Percentiles rank a stretch among this genome's conserved stretches.
These are phyloP conservation scores for Hypoxylon sp. DNA, from an alignment of 2,329 filamentous ascomycete species.

Conservation along the genomic window DNA sequence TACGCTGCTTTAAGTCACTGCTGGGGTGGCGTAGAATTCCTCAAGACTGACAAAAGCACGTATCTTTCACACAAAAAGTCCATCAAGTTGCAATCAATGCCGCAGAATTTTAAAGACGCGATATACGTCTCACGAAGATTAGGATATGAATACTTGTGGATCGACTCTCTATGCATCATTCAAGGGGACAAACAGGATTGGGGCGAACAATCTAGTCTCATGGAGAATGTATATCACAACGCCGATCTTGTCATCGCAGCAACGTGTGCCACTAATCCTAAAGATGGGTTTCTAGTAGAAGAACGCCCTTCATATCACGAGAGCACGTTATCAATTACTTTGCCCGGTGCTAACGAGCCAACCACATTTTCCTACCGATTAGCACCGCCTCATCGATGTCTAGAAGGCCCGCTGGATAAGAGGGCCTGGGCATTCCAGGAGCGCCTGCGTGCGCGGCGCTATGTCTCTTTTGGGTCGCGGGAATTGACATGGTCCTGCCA, in stretches of 20 bases:
- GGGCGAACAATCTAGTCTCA: constrained; percentile 2
- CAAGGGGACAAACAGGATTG: constrained; percentile 9
- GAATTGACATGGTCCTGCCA: constrained; percentile 12
- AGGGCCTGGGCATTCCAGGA: constrained; percentile 10
- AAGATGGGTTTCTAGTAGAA: constrained; percentile 5
- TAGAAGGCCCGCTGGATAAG: background rate
- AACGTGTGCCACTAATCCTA: background rate
- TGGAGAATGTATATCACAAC: background rate
- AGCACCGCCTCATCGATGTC: background rate
- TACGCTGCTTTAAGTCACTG: constrained; percentile 10
- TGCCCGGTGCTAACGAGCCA: background rate
- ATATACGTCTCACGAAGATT: constrained; percentile 1
- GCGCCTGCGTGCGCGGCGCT: constrained; percentile 7
- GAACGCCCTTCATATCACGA: constrained; percentile 2
- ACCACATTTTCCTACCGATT: constrained; percentile 3
- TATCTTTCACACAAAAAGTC: constrained; percentile 1
- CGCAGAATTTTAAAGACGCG: constrained; percentile 9
- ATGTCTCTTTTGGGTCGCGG: background rate
- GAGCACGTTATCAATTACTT: background rate
- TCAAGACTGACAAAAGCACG: constrained; percentile 1
- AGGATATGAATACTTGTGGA: constrained; percentile 13
- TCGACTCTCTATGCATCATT: constrained; percentile 8
- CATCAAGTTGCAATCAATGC: constrained; percentile 2
- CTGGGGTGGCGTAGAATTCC: background rate
- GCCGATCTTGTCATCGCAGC: constrained; percentile 16